Evolutionary conservation across 495 filamentous ascomycete species (phyloP).

Genomic region (Neurospora tetraspora): DNA sequence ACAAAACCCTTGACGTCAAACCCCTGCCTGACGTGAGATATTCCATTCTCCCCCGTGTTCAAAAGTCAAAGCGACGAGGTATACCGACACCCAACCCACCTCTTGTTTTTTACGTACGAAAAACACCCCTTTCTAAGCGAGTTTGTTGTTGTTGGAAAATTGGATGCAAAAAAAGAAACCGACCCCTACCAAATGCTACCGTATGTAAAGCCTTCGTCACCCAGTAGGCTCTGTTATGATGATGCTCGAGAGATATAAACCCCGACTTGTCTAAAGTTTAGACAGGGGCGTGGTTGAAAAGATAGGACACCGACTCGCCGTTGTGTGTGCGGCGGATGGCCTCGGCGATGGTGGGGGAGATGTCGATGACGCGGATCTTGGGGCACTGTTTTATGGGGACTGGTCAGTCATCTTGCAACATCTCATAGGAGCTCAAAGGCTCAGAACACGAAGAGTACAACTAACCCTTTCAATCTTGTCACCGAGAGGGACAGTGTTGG

Average conservation of each 20-base stretch:
- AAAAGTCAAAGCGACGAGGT: not conserved
- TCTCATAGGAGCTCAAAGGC: too few relatives aligned
- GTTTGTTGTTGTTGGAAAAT: too few relatives aligned
- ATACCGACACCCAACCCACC: not conserved
- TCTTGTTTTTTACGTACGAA: not conserved
- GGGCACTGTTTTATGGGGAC: conserved; percentile 39
- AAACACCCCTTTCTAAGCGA: not conserved
- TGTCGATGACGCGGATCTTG: conserved; percentile 83
- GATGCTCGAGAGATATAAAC: not conserved
- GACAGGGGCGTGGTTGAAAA: conserved; percentile 82
- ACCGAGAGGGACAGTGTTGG: conserved; percentile 89
- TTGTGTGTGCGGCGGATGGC: conserved; percentile 89
- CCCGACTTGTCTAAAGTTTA: conserved; percentile 13
- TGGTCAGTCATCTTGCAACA: not conserved
- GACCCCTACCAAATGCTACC: not conserved
- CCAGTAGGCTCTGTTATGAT: not conserved
- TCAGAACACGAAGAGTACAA: not conserved
- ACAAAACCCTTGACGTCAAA: not conserved
- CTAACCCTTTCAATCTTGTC: conserved; percentile 50
- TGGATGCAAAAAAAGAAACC: not conserved
- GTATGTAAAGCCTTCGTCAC: not conserved
- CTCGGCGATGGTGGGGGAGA: conserved; percentile 67
- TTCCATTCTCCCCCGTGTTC: not conserved
- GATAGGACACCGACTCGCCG: conserved; percentile 70
- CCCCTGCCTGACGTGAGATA: not conserved